phyloP scores from a whole-genome alignment of 208 protist species.

The Trypanosoma mega region DNA sequence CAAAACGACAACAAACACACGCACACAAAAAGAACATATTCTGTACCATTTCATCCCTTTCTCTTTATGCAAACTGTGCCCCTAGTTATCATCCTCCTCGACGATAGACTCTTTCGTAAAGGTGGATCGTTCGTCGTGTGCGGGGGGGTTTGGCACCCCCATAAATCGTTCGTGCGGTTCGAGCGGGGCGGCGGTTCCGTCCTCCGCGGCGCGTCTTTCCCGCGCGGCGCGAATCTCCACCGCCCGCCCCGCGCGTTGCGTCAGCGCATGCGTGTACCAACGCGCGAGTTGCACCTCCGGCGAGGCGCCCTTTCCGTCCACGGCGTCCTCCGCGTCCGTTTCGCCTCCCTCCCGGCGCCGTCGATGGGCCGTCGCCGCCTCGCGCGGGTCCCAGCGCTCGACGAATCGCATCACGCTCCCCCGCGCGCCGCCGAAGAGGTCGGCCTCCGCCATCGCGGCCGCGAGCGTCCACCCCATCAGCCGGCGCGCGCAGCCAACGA shows the following conservation, averaged over 20 bases:
- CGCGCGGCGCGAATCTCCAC: constrained; percentile 7
- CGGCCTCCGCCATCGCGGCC: constrained; percentile 77
- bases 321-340: constrained; percentile 2
- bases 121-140: constrained; percentile 69
- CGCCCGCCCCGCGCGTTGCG: constrained; percentile 9
- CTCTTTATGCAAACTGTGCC: background rate
- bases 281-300: constrained; percentile 33
- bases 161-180: constrained; percentile 70
- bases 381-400: constrained; percentile 55
- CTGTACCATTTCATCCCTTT: background rate
- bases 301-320: constrained; percentile 19
- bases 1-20: no score
- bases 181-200: constrained; percentile 30
- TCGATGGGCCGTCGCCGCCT: constrained; percentile 13
- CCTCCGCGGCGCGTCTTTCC: background rate
- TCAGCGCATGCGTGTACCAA: constrained; percentile 56
- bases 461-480: constrained; percentile 81
- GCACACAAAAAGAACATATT: no score
- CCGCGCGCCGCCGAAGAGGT: constrained; percentile 69
- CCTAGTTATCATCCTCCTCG: constrained; percentile 85
- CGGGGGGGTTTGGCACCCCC: constrained; percentile 71
- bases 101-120: constrained; percentile 88
- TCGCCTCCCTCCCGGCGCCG: background rate
- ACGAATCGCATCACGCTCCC: constrained; percentile 67
- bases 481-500: constrained; percentile 87